A percentile compares a stretch with the other conserved stretches of the same genome.
These are phyloP conservation scores for Onygenales sp. DNA, from an alignment of 2,329 filamentous ascomycete species.

Conservation along the genomic window DNA sequence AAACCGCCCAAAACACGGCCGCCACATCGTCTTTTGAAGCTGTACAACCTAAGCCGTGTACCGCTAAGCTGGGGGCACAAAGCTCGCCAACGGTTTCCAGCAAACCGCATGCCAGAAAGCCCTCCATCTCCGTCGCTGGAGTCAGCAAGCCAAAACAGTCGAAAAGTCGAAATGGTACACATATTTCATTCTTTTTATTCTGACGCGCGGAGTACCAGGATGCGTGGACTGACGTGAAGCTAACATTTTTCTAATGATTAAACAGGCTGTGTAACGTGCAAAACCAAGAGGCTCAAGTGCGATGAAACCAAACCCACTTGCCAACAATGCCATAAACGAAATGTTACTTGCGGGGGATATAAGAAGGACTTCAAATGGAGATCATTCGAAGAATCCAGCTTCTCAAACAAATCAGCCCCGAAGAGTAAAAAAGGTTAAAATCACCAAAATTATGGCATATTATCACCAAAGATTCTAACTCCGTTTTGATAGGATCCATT, in stretches of 20 bases:
- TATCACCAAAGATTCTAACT: not conserved
- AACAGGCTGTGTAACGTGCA: slow-evolving; percentile 63
- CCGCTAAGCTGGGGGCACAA: not conserved
- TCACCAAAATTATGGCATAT: not conserved
- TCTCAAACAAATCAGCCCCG: slow-evolving; percentile 28
- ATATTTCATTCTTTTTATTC: slow-evolving; percentile 10
- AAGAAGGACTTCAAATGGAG: slow-evolving; percentile 70
- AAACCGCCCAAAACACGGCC: slow-evolving; percentile 43
- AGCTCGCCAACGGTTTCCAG: not conserved
- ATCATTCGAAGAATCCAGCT: slow-evolving; percentile 55
- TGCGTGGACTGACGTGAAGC: not conserved
- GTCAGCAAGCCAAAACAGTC: slow-evolving; percentile 58
- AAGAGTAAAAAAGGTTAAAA: slow-evolving; percentile 40
- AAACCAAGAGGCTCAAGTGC: slow-evolving; percentile 63
- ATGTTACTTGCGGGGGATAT: slow-evolving; percentile 60
- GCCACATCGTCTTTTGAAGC: not conserved
- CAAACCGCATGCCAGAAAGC: slow-evolving; percentile 15
- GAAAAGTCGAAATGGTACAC: slow-evolving; percentile 64
- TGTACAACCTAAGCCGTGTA: not conserved
- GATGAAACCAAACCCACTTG: slow-evolving; percentile 63
- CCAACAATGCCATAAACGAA: slow-evolving; percentile 55
- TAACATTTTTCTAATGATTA: slow-evolving; percentile 3
- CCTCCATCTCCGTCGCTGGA: slow-evolving; percentile 7
- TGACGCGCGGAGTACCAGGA: slow-evolving; percentile 10
- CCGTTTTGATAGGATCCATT: not conserved